Base-by-base conservation (phyloP, 768 basidiomycete species). In the Naganishia onofrii region DNA sequence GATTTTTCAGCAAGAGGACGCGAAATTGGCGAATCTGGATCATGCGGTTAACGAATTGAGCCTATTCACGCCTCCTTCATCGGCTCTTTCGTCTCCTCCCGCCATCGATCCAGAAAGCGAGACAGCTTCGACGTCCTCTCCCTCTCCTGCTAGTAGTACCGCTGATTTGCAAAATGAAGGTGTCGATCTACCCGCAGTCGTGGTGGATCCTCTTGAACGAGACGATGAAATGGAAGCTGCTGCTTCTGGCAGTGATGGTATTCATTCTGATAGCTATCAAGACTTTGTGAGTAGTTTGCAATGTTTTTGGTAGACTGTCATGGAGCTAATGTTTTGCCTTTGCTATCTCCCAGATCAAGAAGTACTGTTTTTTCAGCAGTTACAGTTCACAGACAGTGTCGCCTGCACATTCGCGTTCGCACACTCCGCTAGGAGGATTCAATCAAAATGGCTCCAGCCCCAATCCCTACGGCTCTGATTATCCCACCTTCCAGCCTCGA, bases 311-410 rank as follows among this genome's bases (percentile, higher is more conserved):
- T 66, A 42, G 8, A 17, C 38, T 7, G n/a, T 1, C 21, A 21
- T 31, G 44, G 19, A 31, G 26, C 55, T 70, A 31, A 63, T 48
- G 0, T 34, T 21, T 17, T n/a, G 29, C 10, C 32, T 28, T 36
- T n/a, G 32, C 9, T 69, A 5, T 38, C 42, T 17, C 36, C n/a
- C 67, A 80, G 79, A 72, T 80, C 23, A 75, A 77, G 34, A 75
- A 74, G 42, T 81, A 78, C 71, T 81, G 80, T 70, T 81, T 81
- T 72, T 81, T 78, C 75, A 77, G 78, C 56, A 60, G 69, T 19
- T 31, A 38, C 28, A 54, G 56, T 26, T 74, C 78, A 9, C 74
- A 76, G 13, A 34, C 71, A 13, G 73, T 73, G 69, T 76, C 78
- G 2, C 74, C 77, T 15, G 64, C 58, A 0, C 64, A 70, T 28